Percentiles rank a stretch among this genome's conserved stretches.
Evolutionary conservation across 371 early-diverging fungal species (phyloP).

Genomic region (Mucor piriformis): DNA sequence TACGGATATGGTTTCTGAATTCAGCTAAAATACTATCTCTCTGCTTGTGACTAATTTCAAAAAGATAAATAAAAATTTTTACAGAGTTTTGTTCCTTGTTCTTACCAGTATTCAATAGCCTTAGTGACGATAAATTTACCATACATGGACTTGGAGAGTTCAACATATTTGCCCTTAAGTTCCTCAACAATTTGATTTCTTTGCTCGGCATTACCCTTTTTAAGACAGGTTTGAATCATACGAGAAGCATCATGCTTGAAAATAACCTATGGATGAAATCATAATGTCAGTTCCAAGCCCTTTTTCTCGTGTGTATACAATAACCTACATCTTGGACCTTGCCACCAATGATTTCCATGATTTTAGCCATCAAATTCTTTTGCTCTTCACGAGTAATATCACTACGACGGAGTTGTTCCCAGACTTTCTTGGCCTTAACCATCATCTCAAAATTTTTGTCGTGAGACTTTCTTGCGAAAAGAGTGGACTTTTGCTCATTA

Average conservation of each 20-base stretch:
- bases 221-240: conserved; percentile 89
- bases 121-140: conserved; percentile 89
- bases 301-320: not conserved
- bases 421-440: conserved; percentile 74
- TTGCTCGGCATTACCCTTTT: conserved; percentile 84
- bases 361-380: conserved; percentile 66
- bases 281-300: not conserved
- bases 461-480: conserved; percentile 69
- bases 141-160: conserved; percentile 81
- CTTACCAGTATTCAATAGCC: conserved; percentile 82
- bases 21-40: conserved; percentile 77
- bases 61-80: too few species aligned
- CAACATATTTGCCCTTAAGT: conserved; percentile 74
- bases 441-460: conserved; percentile 78
- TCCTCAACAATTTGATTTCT: conserved; percentile 81
- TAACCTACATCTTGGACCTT: conserved; percentile 77
- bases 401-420: conserved; percentile 87
- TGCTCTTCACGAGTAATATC: conserved; percentile 69
- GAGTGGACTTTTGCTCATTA: conserved; percentile 54
- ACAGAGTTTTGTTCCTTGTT: not conserved
- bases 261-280: conserved; percentile 60
- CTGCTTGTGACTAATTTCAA: conserved; percentile 72
- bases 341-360: conserved; percentile 84
- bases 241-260: conserved; percentile 97
- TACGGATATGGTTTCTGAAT: conserved; percentile 82